These are phyloP conservation scores for Phlebiopsis flavidoalba DNA, from an alignment of 768 basidiomycete genomes.

Conservation along the genomic window DNA sequence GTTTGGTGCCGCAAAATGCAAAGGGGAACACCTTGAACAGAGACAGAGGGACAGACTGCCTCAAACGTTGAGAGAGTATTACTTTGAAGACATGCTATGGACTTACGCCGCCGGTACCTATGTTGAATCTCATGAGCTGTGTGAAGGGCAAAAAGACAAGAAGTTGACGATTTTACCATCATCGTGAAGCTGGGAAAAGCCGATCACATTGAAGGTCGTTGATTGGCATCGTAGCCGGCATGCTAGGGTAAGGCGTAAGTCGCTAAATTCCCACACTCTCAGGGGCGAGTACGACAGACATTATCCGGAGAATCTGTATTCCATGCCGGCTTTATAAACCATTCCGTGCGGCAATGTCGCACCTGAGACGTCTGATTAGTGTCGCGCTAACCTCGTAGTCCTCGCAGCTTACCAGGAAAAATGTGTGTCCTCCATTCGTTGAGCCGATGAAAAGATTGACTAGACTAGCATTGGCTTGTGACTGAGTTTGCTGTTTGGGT, in stretches of 20 bases:
- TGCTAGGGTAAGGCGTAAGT: constrained; percentile 21
- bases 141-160: not conserved
- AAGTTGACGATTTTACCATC: constrained; percentile 35
- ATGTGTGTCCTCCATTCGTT: constrained; percentile 59
- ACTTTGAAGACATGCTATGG: not conserved
- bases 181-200: constrained; percentile 62
- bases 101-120: constrained; percentile 13
- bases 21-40: constrained; percentile 61
- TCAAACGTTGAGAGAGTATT: not conserved
- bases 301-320: constrained; percentile 61
- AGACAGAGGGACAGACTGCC: constrained; percentile 47
- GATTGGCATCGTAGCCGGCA: constrained; percentile 35
- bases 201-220: constrained; percentile 36
- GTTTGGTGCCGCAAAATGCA: constrained; percentile 33
- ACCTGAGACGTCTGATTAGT: constrained; percentile 28
- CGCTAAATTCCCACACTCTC: too few species aligned
- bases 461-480: constrained; percentile 21
- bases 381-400: not conserved
- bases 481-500: not conserved
- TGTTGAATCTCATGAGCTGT: not conserved
- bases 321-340: constrained; percentile 64
- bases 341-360: constrained; percentile 67
- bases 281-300: constrained; percentile 26
- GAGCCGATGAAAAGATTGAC: constrained; percentile 64
- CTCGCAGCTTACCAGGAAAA: constrained; percentile 49